Evolutionary conservation across 768 basidiomycete genomes (phyloP).

Genomic region (Trametes cingulata): DNA sequence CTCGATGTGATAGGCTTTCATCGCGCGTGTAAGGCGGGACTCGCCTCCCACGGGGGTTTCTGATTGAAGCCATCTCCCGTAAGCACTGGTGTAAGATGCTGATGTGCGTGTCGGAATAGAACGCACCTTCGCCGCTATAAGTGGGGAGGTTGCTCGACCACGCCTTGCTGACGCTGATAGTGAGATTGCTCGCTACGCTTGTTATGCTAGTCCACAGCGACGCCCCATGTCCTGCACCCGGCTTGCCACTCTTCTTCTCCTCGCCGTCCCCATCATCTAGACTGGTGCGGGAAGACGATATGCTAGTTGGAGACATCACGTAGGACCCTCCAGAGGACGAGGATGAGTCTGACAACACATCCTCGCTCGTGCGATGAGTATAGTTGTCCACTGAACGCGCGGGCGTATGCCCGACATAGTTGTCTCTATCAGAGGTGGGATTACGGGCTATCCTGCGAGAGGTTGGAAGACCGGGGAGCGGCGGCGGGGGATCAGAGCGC

Average conservation of each 20-base stretch:
- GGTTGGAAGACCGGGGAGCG: constrained; percentile 12
- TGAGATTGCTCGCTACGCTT: constrained; percentile 54
- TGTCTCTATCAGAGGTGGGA: background rate
- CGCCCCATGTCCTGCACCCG: constrained; percentile 35
- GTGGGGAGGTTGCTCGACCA: constrained; percentile 48
- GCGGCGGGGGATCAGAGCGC: constrained; percentile 13
- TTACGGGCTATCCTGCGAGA: background rate
- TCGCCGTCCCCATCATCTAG: constrained; percentile 16
- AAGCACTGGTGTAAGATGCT: background rate
- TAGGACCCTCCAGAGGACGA: constrained; percentile 22
- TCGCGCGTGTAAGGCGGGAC: constrained; percentile 58
- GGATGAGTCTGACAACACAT: constrained; percentile 14
- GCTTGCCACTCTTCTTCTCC: constrained; percentile 10
- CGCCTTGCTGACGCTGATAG: constrained; percentile 58
- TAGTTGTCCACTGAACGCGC: constrained; percentile 10
- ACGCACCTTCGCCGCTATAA: constrained; percentile 47
- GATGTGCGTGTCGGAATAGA: background rate
- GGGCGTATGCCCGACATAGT: background rate
- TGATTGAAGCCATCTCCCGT: constrained; percentile 23
- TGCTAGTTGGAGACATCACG: constrained; percentile 2
- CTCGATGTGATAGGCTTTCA: constrained; percentile 68
- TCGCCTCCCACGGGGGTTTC: constrained; percentile 57
- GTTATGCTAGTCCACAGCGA: constrained; percentile 48
- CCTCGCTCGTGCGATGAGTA: constrained; percentile 14
- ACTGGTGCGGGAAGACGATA: constrained; percentile 23